Base-by-base conservation (phyloP, 2,329 filamentous ascomycete species). In the Botrytis paeoniae region DNA sequence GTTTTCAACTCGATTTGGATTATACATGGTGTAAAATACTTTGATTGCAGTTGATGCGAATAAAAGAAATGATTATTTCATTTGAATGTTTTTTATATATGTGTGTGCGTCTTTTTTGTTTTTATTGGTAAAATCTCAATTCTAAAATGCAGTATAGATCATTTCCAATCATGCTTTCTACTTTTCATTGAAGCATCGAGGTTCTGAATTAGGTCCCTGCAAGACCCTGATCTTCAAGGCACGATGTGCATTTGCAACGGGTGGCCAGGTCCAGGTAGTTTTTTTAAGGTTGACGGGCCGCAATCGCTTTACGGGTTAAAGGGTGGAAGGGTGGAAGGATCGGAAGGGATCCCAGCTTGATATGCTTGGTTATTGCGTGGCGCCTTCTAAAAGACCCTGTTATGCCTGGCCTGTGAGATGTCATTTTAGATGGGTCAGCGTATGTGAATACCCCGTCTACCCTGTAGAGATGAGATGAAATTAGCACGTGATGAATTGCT, bases 151-250 rank as follows among this genome's bases (percentile, higher is more conserved):
- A 18, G 14, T 18, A 18, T 8, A 57, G n/a, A 29, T 57, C n/a
- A 29, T 29, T 29, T 29, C 6, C 51, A 18, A 57, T 18, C 14
- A 29, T 57, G n/a, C n/a, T 57, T 29, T 18, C 14, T 32, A 18
- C 51, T 57, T 18, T 18, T 57, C 14, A 29, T 57, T 57, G 51
- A 29, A 29, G 12, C 12, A 18, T 57, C 51, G 29, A 57, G 51
- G 57, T 59, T 59, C 29, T 59, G 29, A 59, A 5, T 59, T 59
- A 59, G 18, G 9, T 60, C 9, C 32, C 29, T 35, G 57, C 57
- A 60, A 64, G 61, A 43, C 61, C 61, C 61, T 63, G 61, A 63
- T 63, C 61, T 43, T 63, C 61, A 63, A 63, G 61, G 37, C 37
- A 32, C 29, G 14, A 32, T 45, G 32, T 64, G n/a, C 41, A 64